Base-by-base conservation (phyloP, 225 moss, liverwort and hornwort species). In the Rhytidiadelphus loreus region DNA sequence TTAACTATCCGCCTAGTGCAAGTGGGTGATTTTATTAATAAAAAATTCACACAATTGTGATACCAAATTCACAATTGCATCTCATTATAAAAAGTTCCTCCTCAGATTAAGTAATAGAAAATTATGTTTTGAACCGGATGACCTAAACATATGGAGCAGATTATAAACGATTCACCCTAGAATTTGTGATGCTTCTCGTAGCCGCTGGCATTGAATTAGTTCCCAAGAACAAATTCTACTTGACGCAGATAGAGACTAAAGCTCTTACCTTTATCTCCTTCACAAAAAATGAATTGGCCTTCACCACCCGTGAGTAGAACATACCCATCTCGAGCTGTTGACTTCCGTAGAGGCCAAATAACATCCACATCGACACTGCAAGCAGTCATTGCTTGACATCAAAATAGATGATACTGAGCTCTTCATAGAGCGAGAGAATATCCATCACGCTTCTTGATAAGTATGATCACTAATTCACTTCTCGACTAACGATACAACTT, bases 251-350 rank as follows among this genome's bases (percentile, higher is more conserved):
- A 75, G 13, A 75, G 56, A 77, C 30, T 28, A 30, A 43, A 56
- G 28, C 37, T 50, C 90, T 68, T 69, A 92, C 94, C 92, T 91
- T 87, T 37, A 94, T 90, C 88, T 92, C 94, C 83, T 94, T 92
- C 87, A 92, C 94, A 83, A 94, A 90, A 13, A 94, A 81, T 19
- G 92, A 90, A 87, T 92, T 91, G 11, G 86, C 63, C 83, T 85
- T 87, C 52, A 90, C 70, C 85, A 94, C 88, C 83, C 94, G 90
- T 55, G 94, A 92, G 85, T 92, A 92, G 50, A 85, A 91, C 90
- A 89, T 90, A 80, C 94, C 94, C 92, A 94, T 94, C 90, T 94
- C 94, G 74, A 94, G 60, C 84, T 91, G 77, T 70, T 94, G 92
- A 83, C 82, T 90, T 87, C 94, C 92, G 70, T 91, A 92, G 44